Base-by-base conservation (phyloP, 306 rosid species). In the Trifolium fragiferum region DNA sequence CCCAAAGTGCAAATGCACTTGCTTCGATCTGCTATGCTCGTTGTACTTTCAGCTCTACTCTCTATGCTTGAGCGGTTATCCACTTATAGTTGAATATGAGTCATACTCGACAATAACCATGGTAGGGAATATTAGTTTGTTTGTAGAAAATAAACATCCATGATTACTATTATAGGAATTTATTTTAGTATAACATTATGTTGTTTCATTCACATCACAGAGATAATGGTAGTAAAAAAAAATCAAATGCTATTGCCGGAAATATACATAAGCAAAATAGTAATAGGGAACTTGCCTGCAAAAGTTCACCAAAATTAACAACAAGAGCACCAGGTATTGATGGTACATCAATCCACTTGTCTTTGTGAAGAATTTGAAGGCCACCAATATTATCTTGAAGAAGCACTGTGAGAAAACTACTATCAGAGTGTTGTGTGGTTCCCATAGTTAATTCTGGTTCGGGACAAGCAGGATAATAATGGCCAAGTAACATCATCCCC, bases 341-440 rank as follows among this genome's bases (percentile, higher is more conserved):
- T 0, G 66, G 59, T 40, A 78, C 35, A 78, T 71, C 82, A 14
- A 71, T 53, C 82, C 82, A 71, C 32, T 0, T 78, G 10, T 71
- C 64, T 27, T 71, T 27, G 16, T 78, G 25, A 40, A 78, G 82
- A 54, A 41, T 58, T 65, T 78, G 82, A 46, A 78, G 82, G 32
- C 78, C 82, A 38, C 78, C 82, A 41, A 78, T 72, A 53, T 71
- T 60, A 47, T 78, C 82, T 15, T 78, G 82, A 10, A 78, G 77
- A 62, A 78, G 77, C 60, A 78, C 77, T 12, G 73, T 78, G 59
- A 44, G 69, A 50, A 76, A 76, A 68, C 30, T 2, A 50, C 8
- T 14, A 58, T 76, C 81, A 44, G 75, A 57, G 46, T 68, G 81
- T 55, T 76, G 58, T 15, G 75, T 76, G 38, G 63, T 58, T 68